A percentile compares a stretch with the other conserved stretches of the same genome.
Conservation (phyloP, 2,329 filamentous ascomycete genomes). For the Colletotrichum simmondsii region DNA sequence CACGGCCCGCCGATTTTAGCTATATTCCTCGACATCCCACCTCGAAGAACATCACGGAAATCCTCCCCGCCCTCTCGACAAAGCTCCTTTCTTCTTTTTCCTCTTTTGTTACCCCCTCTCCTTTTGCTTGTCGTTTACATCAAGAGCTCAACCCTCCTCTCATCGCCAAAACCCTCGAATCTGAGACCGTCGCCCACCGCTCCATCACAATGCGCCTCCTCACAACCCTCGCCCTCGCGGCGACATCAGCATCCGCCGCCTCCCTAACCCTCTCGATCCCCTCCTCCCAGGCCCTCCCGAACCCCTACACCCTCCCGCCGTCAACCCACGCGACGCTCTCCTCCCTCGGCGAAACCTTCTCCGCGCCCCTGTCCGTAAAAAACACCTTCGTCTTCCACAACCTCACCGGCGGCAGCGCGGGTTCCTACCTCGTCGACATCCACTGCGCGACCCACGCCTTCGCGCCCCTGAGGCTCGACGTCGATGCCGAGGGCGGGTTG, state of each 20-base stretch:
- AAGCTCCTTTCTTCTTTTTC: neutral
- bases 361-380: slow-evolving; percentile 72
- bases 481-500: slow-evolving; percentile 60
- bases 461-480: slow-evolving; percentile 83
- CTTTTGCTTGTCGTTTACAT: neutral
- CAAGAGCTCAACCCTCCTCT: neutral
- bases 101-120: neutral
- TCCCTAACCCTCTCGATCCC: slow-evolving; percentile 59
- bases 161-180: neutral
- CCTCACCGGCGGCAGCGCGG: slow-evolving; percentile 57
- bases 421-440: slow-evolving; percentile 84
- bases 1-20: neutral
- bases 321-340: slow-evolving; percentile 73
- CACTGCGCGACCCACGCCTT: slow-evolving; percentile 81
- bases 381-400: slow-evolving; percentile 83
- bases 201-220: slow-evolving; percentile 49
- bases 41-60: neutral
- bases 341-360: slow-evolving; percentile 48
- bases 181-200: slow-evolving; percentile 19
- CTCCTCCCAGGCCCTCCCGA: slow-evolving; percentile 50
- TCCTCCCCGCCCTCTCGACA: neutral
- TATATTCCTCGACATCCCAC: neutral
- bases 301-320: slow-evolving; percentile 68
- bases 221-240: slow-evolving; percentile 46
- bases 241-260: slow-evolving; percentile 47